phyloP scores from a whole-genome alignment of 2,329 filamentous ascomycete genomes.

The Fusarium mangiferae region DNA sequence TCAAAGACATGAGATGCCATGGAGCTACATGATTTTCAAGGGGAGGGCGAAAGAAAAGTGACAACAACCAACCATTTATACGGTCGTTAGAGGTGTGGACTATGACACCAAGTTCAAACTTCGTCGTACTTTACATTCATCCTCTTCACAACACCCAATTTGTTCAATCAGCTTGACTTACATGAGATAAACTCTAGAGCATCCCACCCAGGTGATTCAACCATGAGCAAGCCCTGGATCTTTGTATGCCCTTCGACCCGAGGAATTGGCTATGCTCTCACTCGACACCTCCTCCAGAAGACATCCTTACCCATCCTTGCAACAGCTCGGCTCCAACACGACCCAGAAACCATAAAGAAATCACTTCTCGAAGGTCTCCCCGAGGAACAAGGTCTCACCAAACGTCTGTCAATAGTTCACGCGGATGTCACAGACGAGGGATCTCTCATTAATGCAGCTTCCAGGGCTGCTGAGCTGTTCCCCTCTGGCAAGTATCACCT shows the following conservation, averaged over 20 bases:
- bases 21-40: neutral
- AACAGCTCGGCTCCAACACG: slow-evolving; percentile 51
- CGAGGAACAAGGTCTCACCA: slow-evolving; percentile 33
- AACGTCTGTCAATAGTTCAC: slow-evolving; percentile 53
- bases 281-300: slow-evolving; percentile 58
- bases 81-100: neutral
- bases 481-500: slow-evolving; percentile 65
- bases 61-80: neutral
- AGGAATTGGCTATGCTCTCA: slow-evolving; percentile 61
- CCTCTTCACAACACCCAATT: neutral
- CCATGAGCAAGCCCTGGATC: slow-evolving; percentile 62
- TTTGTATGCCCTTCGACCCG: slow-evolving; percentile 59
- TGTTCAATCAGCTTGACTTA: neutral
- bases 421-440: slow-evolving; percentile 68
- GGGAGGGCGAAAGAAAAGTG: neutral
- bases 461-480: slow-evolving; percentile 62
- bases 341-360: slow-evolving; percentile 50
- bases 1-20: slow-evolving; percentile 19
- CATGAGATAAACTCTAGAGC: too few relatives aligned
- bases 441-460: slow-evolving; percentile 67
- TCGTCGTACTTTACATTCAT: neutral
- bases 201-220: neutral
- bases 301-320: slow-evolving; percentile 61
- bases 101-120: neutral
- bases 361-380: slow-evolving; percentile 47